Base-by-base conservation (phyloP, 495 filamentous ascomycete species). In the Hypoxylon rickii region DNA sequence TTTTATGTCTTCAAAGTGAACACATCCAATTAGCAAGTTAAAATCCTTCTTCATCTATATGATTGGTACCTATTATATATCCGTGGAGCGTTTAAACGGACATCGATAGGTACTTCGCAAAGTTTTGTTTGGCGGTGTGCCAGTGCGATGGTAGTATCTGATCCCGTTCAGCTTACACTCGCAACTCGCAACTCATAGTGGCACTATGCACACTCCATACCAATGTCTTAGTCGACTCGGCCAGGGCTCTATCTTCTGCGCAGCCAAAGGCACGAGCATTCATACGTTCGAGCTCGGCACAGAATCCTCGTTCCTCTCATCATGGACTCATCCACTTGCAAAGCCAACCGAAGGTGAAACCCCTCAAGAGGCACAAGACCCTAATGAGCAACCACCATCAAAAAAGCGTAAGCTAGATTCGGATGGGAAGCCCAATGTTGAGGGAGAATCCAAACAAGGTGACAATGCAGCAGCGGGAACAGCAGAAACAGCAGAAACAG, bases 211-310 rank as follows among this genome's bases (percentile, higher is more conserved):
- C 59, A 61, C 86, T 41, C 71, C 72, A 20, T 76, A 76, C 45
- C 76, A 70, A 51, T 63, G 55, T 43, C 74, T 67, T 54, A 72
- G 44, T 52, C 63, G 20, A 42, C 67, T 56, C 20, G 64, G 53
- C 36, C 60, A 60, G 50, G 51, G 51, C 55, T 65, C 73, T 44
- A 44, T 84, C 13, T 65, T 89, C 19, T 64, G 87, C 44, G 83
- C 78, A 11, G 80, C 84, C 18, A 74, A 76, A 33, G 83, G 84
- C 7, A 65, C 78, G n/a, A 70, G 73, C 47, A 72, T 87, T 33
- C 80, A 79, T 56, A 75, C 74, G 12, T 81, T 79, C 41, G 69
- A 75, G 52, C 69, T 74, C 1, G 50, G 67, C 29, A 67, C 69
- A 43, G 79, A 75, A 7, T 61, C 69, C 16, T 71, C 74, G 20